These are phyloP conservation scores for Russula earlei DNA, from an alignment of 768 basidiomycete genomes.

Conservation along the genomic window DNA sequence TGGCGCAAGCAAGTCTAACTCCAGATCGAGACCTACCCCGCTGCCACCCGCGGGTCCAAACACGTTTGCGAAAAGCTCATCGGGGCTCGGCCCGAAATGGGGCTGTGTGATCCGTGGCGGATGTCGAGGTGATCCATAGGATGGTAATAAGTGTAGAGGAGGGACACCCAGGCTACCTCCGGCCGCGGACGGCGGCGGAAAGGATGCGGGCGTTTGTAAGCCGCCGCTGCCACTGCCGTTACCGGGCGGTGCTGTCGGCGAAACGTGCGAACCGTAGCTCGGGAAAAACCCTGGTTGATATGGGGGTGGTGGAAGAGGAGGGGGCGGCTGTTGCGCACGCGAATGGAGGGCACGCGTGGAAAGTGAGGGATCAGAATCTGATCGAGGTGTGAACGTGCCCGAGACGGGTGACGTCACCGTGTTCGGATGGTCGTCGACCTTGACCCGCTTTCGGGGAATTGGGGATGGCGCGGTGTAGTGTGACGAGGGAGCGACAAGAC, in stretches of 20 bases:
- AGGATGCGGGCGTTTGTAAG: constrained; percentile 1
- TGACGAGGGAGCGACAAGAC: constrained; percentile 9
- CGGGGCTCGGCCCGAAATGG: constrained; percentile 4
- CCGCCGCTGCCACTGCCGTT: background rate
- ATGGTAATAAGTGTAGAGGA: background rate
- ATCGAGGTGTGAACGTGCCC: constrained; percentile 1
- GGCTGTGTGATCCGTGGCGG: constrained; percentile 14
- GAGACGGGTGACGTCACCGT: constrained; percentile 2
- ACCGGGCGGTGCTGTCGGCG: background rate
- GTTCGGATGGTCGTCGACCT: constrained; percentile 1
- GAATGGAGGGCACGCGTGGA: background rate
- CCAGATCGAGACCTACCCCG: constrained; percentile 19
- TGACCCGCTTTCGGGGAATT: constrained; percentile 12
- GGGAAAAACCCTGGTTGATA: constrained; percentile 5
- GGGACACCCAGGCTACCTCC: background rate
- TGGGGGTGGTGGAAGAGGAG: background rate
- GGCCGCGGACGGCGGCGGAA: constrained; percentile 4
- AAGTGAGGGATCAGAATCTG: background rate
- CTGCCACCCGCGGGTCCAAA: constrained; percentile 17
- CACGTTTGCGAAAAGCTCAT: constrained; percentile 20
- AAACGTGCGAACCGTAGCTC: background rate
- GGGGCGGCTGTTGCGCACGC: background rate
- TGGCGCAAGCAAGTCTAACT: constrained; percentile 14
- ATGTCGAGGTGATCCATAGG: constrained; percentile 10
- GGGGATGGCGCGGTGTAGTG: constrained; percentile 6